Percentiles rank a stretch among this genome's conserved stretches.
phyloP scores from a whole-genome alignment of 768 basidiomycete genomes.

The Gloeostereum incarnatum region DNA sequence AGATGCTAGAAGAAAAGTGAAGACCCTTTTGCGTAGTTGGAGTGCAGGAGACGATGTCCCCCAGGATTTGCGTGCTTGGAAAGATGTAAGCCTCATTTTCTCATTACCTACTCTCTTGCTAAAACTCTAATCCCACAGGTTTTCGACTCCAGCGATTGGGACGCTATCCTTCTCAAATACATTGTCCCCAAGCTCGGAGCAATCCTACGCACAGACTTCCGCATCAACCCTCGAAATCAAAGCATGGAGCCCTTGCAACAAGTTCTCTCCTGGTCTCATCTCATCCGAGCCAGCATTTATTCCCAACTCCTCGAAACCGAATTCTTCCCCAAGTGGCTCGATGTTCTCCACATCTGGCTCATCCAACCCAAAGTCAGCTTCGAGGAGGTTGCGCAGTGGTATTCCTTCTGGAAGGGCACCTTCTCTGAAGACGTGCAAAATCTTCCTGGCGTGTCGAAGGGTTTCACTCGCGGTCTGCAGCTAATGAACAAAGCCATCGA shows the following conservation, averaged over 20 bases:
- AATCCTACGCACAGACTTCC: slow-evolving; percentile 76
- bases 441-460: slow-evolving; percentile 57
- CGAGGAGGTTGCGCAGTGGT: slow-evolving; percentile 93
- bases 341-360: slow-evolving; percentile 87
- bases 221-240: slow-evolving; percentile 85
- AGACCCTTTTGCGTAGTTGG: slow-evolving; percentile 73
- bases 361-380: slow-evolving; percentile 82
- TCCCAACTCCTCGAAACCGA: slow-evolving; percentile 80
- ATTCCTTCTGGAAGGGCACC: slow-evolving; percentile 73
- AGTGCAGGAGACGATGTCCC: slow-evolving; percentile 62
- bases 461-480: slow-evolving; percentile 84
- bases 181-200: slow-evolving; percentile 87
- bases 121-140: slow-evolving; percentile 32
- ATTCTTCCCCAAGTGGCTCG: slow-evolving; percentile 97
- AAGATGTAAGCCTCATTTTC: slow-evolving; percentile 43
- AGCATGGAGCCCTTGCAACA: slow-evolving; percentile 73
- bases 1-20: slow-evolving; percentile 82
- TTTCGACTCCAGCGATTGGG: slow-evolving; percentile 80
- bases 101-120: neutral
- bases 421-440: slow-evolving; percentile 68
- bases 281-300: slow-evolving; percentile 71
- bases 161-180: slow-evolving; percentile 81
- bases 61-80: slow-evolving; percentile 67
- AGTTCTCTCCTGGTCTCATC: slow-evolving; percentile 68
- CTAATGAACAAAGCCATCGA: slow-evolving; percentile 93